Conservation (phyloP, 2,329 filamentous ascomycete genomes). For the Septoria linicola region DNA sequence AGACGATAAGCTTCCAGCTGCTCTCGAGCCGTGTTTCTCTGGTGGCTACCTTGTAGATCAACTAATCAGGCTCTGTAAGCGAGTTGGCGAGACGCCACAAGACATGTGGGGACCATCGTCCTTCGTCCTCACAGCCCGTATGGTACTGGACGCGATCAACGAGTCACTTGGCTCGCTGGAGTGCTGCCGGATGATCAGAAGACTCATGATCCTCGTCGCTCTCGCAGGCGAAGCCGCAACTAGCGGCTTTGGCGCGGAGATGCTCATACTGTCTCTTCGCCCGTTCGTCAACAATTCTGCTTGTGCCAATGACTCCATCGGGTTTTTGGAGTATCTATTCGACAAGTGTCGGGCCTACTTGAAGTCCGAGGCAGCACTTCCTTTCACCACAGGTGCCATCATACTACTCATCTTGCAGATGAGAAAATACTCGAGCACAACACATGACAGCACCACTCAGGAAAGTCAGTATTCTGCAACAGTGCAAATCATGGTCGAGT, state of each 20-base stretch:
- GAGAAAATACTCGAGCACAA: slow-evolving; percentile 46
- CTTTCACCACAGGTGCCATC: slow-evolving; percentile 77
- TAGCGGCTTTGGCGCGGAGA: slow-evolving; percentile 80
- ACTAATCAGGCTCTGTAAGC: slow-evolving; percentile 73
- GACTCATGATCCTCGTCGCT: slow-evolving; percentile 76
- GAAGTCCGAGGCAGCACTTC: slow-evolving; percentile 51
- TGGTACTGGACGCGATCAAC: slow-evolving; percentile 76
- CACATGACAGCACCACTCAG: slow-evolving; percentile 70
- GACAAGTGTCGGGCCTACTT: slow-evolving; percentile 66
- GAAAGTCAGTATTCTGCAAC: slow-evolving; percentile 78
- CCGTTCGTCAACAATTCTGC: slow-evolving; percentile 78
- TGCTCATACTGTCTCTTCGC: slow-evolving; percentile 78
- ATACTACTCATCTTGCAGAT: slow-evolving; percentile 78
- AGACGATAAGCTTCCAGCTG: slow-evolving; percentile 63
- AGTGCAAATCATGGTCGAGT: slow-evolving; percentile 70
- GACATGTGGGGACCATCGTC: slow-evolving; percentile 30
- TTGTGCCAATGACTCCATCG: slow-evolving; percentile 87
- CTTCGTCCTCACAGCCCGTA: slow-evolving; percentile 55
- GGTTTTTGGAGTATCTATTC: slow-evolving; percentile 81
- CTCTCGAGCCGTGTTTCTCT: slow-evolving; percentile 84
- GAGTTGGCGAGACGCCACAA: slow-evolving; percentile 63
- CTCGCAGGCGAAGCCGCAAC: slow-evolving; percentile 72
- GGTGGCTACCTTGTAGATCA: slow-evolving; percentile 73
- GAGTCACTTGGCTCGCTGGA: slow-evolving; percentile 82
- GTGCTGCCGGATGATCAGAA: slow-evolving; percentile 81